Evolutionary conservation across 2,329 filamentous ascomycete species (phyloP).

Genomic region (Penicillium hesseltinei): DNA sequence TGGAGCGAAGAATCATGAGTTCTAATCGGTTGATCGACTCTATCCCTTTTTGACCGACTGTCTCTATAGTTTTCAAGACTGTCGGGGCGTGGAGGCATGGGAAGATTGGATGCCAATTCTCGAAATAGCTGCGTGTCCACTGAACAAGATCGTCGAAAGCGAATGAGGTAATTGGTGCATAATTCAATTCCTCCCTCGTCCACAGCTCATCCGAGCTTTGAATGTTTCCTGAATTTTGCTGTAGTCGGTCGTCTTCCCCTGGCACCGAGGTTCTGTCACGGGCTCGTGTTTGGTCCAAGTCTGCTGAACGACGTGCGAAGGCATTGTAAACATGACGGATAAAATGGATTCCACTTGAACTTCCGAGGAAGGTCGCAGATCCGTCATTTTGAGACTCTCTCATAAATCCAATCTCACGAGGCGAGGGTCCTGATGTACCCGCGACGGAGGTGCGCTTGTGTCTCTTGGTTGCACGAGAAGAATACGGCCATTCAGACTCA

Average conservation of each 20-base stretch:
- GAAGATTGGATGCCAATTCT: constrained; percentile 58
- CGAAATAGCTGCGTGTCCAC: constrained; percentile 56
- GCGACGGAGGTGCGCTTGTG: constrained; percentile 24
- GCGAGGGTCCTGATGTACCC: constrained; percentile 19
- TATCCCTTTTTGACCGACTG: constrained; percentile 36
- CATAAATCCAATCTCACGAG: constrained; percentile 52
- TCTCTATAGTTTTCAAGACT: constrained; percentile 50
- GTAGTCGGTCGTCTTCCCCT: constrained; percentile 55
- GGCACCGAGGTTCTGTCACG: constrained; percentile 50
- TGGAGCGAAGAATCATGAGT: constrained; percentile 47
- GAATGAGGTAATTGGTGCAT: constrained; percentile 12
- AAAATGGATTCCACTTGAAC: constrained; percentile 60
- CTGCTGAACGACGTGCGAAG: constrained; percentile 40
- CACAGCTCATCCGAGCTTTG: constrained; percentile 42
- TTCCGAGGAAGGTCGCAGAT: constrained; percentile 56
- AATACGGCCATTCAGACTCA: constrained; percentile 20
- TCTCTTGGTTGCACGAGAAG: constrained; percentile 25
- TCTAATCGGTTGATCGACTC: constrained; percentile 37
- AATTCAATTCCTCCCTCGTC: constrained; percentile 12
- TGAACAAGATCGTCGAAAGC: constrained; percentile 51
- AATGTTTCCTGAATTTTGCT: constrained; percentile 25
- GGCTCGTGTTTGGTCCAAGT: constrained; percentile 29
- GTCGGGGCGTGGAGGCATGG: constrained; percentile 57
- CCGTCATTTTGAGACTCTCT: constrained; percentile 49
- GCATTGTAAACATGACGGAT: constrained; percentile 56